Evolutionary conservation across 192 early-diverging fungal genomes (phyloP).

Genomic region (Podila horticola): DNA sequence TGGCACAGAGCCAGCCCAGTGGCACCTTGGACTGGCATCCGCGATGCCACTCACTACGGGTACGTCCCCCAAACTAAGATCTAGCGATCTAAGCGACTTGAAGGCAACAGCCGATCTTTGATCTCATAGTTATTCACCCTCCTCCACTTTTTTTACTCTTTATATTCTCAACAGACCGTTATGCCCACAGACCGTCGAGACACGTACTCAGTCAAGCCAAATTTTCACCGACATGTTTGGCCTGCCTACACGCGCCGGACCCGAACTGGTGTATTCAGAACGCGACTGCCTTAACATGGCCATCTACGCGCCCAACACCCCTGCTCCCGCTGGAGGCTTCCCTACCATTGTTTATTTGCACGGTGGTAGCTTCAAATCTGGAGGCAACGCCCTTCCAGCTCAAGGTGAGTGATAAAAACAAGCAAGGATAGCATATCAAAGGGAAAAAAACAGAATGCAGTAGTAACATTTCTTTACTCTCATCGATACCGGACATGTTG

Average conservation of each 20-base stretch:
- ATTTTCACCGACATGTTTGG: background rate
- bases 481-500: too few species aligned
- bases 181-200: constrained; percentile 14
- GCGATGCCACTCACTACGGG: constrained; percentile 16
- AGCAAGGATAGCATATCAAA: too few species aligned
- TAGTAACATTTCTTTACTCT: too few species aligned
- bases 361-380: constrained; percentile 16
- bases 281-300: constrained; percentile 23
- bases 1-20: constrained; percentile 15
- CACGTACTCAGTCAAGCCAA: background rate
- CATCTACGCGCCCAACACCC: constrained; percentile 14
- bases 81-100: background rate
- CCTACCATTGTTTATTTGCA: constrained; percentile 33
- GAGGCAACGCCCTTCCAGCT: constrained; percentile 11
- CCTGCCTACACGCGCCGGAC: background rate
- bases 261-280: constrained; percentile 11
- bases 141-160: background rate
- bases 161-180: constrained; percentile 1
- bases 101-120: too few species aligned
- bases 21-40: constrained; percentile 9
- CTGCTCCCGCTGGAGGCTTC: constrained; percentile 6
- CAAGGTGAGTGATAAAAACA: constrained; percentile 1
- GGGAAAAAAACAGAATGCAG: too few species aligned
- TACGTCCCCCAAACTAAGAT: background rate
- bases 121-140: background rate